These are phyloP conservation scores for Cinnamomum chago DNA, from an alignment of 164 flowering plant species.

Conservation along the genomic window DNA sequence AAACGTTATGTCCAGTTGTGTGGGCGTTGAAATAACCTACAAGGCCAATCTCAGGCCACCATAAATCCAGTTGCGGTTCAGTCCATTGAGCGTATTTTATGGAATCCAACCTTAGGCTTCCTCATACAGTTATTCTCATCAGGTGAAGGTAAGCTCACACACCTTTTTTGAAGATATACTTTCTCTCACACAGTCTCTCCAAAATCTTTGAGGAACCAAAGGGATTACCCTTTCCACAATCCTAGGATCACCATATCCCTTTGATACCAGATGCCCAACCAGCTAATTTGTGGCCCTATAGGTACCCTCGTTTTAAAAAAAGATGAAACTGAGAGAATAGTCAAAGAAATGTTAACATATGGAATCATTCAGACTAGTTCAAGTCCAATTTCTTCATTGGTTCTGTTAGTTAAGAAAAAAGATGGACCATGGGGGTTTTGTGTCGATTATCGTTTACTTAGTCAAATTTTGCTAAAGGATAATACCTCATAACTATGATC, in stretches of 20 bases:
- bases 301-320: not conserved
- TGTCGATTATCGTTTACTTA: not conserved
- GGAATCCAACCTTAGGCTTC: too few relatives aligned
- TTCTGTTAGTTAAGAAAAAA: not conserved
- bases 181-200: too few relatives aligned
- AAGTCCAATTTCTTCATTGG: constrained; percentile 1
- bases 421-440: constrained; percentile 5
- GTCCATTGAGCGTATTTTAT: too few relatives aligned
- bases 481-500: not conserved
- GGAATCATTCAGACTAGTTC: not conserved
- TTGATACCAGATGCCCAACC: not conserved
- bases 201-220: too few relatives aligned
- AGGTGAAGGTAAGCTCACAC: too few relatives aligned
- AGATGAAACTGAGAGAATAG: not conserved
- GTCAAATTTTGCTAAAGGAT: not conserved
- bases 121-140: too few relatives aligned
- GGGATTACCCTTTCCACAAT: not conserved
- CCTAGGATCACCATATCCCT: not conserved
- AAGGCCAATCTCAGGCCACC: too few relatives aligned
- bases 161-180: too few relatives aligned
- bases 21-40: too few relatives aligned
- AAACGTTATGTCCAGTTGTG: not conserved
- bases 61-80: too few relatives aligned
- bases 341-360: not conserved
- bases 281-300: not conserved